Conservation (phyloP, 1,284 basidiomycete genomes). For the Cutaneotrichosporon spelunceum region DNA sequence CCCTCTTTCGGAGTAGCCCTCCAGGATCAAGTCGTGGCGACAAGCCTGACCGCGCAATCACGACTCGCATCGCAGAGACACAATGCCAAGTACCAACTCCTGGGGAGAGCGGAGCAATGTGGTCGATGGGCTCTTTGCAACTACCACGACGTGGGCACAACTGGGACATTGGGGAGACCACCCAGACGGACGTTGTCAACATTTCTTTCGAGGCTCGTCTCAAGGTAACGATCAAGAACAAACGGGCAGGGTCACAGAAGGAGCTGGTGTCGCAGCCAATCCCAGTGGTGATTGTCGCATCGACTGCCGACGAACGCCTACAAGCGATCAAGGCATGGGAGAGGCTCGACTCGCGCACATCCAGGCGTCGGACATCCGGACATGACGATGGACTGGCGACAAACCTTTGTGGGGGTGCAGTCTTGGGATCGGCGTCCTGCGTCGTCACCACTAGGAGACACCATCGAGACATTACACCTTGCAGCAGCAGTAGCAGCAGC, state of each 20-base stretch:
- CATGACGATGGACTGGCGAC: not conserved
- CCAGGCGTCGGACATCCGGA: not conserved
- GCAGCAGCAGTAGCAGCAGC: not conserved
- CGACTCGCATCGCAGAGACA: slow-evolving; percentile 23
- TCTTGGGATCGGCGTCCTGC: not conserved
- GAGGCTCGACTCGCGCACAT: not conserved
- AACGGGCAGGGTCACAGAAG: slow-evolving; percentile 14
- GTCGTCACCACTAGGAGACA: not conserved
- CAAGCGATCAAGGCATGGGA: not conserved
- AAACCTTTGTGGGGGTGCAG: not conserved
- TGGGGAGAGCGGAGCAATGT: slow-evolving; percentile 20
- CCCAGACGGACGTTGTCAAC: slow-evolving; percentile 28
- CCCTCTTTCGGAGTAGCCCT: slow-evolving; percentile 10
- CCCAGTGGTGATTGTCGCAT: not conserved
- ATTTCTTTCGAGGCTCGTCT: slow-evolving; percentile 34
- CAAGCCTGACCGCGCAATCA: not conserved
- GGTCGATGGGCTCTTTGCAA: slow-evolving; percentile 23
- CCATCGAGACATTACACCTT: not conserved
- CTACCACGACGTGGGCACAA: slow-evolving; percentile 32
- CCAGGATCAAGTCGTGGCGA: not conserved
- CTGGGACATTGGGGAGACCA: slow-evolving; percentile 43
- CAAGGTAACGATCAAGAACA: slow-evolving; percentile 31
- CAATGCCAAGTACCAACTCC: slow-evolving; percentile 20
- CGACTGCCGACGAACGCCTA: not conserved
- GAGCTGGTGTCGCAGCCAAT: slow-evolving; percentile 20